Conservation (phyloP, 2,329 filamentous ascomycete genomes). For the Fusarium mexicanum region DNA sequence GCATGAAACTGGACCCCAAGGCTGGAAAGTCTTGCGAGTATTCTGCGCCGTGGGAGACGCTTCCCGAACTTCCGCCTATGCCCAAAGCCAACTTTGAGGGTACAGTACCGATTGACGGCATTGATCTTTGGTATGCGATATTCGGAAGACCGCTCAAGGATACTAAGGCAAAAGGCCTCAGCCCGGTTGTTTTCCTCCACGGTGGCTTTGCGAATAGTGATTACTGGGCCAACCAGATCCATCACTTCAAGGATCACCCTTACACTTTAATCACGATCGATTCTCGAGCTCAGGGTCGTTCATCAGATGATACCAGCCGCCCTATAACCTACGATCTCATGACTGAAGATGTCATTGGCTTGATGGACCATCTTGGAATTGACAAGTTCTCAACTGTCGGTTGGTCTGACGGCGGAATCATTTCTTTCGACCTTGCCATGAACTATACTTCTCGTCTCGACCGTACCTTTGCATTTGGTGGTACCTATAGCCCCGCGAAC, state of each 20-base stretch:
- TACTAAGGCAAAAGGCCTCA: neutral
- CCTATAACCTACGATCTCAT: neutral
- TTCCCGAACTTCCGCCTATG: neutral
- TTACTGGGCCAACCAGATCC: neutral
- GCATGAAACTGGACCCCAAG: neutral
- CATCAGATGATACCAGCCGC: neutral
- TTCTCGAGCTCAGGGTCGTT: neutral
- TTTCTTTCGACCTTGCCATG: constrained; percentile 1
- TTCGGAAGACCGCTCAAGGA: neutral
- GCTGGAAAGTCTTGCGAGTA: neutral
- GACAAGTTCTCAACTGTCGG: neutral
- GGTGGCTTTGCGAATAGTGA: constrained; percentile 1
- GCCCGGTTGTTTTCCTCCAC: neutral
- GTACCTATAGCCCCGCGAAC: neutral
- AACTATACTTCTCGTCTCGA: neutral
- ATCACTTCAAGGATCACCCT: neutral
- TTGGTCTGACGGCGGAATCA: neutral
- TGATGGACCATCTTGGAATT: neutral
- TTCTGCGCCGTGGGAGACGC: neutral
- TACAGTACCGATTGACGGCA: neutral
- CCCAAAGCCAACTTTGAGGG: neutral
- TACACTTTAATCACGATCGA: neutral
- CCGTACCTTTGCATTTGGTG: neutral
- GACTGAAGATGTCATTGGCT: neutral
- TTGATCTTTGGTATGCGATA: neutral